Percentiles rank a stretch among this genome's conserved stretches.
These are phyloP conservation scores for Daedaleopsis nitida DNA, from an alignment of 768 basidiomycete genomes.

Conservation along the genomic window DNA sequence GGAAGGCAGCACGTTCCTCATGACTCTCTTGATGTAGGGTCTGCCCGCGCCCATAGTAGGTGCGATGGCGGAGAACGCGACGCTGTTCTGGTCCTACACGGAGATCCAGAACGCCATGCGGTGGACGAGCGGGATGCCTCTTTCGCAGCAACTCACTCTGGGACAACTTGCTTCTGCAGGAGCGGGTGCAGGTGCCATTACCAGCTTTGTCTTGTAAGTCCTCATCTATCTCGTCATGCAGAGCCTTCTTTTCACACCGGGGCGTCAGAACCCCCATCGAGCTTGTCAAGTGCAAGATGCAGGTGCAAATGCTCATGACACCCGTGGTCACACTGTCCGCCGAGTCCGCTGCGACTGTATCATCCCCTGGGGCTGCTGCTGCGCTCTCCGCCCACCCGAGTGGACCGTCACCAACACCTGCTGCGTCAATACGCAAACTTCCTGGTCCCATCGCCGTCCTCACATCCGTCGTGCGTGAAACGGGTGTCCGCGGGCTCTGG, in stretches of 20 bases:
- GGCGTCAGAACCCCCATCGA: conserved; percentile 82
- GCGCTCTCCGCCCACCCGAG: conserved; percentile 17
- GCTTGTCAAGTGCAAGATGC: conserved; percentile 97
- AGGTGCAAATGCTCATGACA: conserved; percentile 81
- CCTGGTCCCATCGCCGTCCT: conserved; percentile 79
- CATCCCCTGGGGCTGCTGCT: conserved; percentile 20
- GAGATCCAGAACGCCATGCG: conserved; percentile 69
- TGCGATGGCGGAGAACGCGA: conserved; percentile 90
- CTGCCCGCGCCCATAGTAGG: conserved; percentile 89
- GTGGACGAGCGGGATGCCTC: conserved; percentile 36
- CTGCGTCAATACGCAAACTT: conserved; percentile 35
- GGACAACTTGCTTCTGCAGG: conserved; percentile 78
- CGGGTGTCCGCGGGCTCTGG: conserved; percentile 90
- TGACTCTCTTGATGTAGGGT: conserved; percentile 46
- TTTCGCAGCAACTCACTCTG: conserved; percentile 51
- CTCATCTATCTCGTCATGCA: background rate
- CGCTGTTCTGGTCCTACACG: conserved; percentile 84
- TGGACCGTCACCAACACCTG: conserved; percentile 18
- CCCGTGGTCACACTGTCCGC: conserved; percentile 23
- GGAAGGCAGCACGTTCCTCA: background rate
- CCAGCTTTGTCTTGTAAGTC: conserved; percentile 85
- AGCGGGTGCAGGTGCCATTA: conserved; percentile 82
- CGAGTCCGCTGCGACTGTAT: conserved; percentile 17
- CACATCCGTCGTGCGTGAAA: conserved; percentile 56
- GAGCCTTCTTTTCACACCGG: background rate